phyloP scores from a whole-genome alignment of 2,329 filamentous ascomycete species.

The Cucurbitaria berberidis region DNA sequence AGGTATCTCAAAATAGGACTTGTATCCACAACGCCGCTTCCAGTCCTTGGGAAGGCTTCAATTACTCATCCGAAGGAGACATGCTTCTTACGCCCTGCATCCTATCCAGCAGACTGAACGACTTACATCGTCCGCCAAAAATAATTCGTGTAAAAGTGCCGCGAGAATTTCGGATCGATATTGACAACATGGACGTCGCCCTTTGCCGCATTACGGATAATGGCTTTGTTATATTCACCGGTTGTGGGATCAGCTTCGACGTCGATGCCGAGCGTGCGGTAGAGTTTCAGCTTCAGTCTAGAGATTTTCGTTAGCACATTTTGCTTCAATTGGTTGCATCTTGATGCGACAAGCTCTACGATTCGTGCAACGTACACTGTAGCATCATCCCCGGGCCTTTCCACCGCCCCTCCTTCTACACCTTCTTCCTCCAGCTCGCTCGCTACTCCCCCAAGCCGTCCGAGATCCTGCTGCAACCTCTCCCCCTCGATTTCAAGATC shows the following conservation, averaged over 20 bases:
- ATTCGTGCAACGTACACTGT: slow-evolving; percentile 55
- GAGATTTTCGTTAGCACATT: background rate
- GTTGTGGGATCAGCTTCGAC: slow-evolving; percentile 75
- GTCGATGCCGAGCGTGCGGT: slow-evolving; percentile 88
- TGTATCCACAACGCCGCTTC: background rate
- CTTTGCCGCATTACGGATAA: slow-evolving; percentile 83
- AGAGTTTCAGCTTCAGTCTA: slow-evolving; percentile 86
- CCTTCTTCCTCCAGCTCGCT: slow-evolving; percentile 87
- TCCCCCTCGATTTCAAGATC: slow-evolving; percentile 96
- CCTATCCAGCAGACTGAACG: background rate
- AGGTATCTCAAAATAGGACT: background rate
- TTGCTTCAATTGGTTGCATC: no score
- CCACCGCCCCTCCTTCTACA: slow-evolving; percentile 71
- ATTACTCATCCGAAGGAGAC: background rate
- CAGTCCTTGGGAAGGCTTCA: no score
- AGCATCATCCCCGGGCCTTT: slow-evolving; percentile 57
- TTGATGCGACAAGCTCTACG: no score
- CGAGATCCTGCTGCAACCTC: slow-evolving; percentile 78
- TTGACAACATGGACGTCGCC: slow-evolving; percentile 95
- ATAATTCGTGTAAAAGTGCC: slow-evolving; percentile 92
- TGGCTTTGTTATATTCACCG: slow-evolving; percentile 83
- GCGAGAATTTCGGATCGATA: slow-evolving; percentile 88
- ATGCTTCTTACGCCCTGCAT: background rate
- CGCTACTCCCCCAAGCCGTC: slow-evolving; percentile 74
- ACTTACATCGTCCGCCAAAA: slow-evolving; percentile 85